These are phyloP conservation scores for Angophora floribunda DNA, from an alignment of 345 rosid species.

Conservation along the genomic window DNA sequence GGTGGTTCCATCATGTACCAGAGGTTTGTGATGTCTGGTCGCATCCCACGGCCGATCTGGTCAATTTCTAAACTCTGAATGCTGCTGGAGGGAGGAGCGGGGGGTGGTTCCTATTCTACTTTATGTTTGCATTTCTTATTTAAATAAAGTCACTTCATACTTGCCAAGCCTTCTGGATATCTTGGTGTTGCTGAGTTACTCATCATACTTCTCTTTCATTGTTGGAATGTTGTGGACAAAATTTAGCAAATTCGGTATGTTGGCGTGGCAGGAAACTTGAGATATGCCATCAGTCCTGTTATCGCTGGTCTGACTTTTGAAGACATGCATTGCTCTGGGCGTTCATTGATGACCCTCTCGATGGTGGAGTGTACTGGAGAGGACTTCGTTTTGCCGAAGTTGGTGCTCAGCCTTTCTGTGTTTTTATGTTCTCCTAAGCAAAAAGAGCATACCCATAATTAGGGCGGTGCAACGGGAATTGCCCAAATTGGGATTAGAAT, in stretches of 20 bases:
- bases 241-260: not conserved
- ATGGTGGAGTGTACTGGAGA: too few relatives aligned
- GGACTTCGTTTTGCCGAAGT: too few relatives aligned
- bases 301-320: not conserved
- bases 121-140: not conserved
- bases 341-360: too few relatives aligned
- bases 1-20: slow-evolving; percentile 51
- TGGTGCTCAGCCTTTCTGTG: too few relatives aligned
- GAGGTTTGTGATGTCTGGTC: slow-evolving; percentile 21
- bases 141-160: not conserved
- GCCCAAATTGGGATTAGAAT: too few relatives aligned
- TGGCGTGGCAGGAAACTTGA: not conserved
- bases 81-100: slow-evolving; percentile 52
- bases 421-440: too few relatives aligned
- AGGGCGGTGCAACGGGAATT: too few relatives aligned
- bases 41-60: slow-evolving; percentile 26
- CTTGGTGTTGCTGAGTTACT: not conserved
- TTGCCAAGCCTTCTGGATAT: not conserved
- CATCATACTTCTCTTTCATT: not conserved
- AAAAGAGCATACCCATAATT: too few relatives aligned
- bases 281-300: not conserved
- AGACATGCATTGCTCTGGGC: not conserved
- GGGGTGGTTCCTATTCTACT: not conserved
- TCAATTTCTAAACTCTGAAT: slow-evolving; percentile 27
- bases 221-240: not conserved